A percentile compares a stretch with the other conserved stretches of the same genome.
Evolutionary conservation across 306 rosid species (phyloP).

Genomic region (Cicer pinnatifidum): DNA sequence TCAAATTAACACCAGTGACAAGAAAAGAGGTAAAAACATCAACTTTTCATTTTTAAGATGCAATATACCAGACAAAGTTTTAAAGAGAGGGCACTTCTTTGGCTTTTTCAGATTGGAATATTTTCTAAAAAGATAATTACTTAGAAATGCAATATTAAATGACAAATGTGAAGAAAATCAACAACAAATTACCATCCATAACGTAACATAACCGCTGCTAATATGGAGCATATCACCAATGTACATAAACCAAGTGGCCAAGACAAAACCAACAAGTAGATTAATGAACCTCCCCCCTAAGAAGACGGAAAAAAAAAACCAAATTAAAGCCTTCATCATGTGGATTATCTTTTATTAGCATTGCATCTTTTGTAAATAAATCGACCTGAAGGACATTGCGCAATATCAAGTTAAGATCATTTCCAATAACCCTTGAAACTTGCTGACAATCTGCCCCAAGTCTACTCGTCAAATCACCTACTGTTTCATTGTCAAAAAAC

Average conservation of each 20-base stretch:
- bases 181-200: conserved; percentile 70
- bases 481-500: conserved; percentile 92
- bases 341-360: conserved; percentile 25
- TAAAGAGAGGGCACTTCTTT: conserved; percentile 21
- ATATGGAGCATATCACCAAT: conserved; percentile 67
- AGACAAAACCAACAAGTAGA: conserved; percentile 81
- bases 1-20: conserved; percentile 33
- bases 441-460: conserved; percentile 99
- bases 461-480: conserved; percentile 97
- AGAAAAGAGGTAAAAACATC: conserved; percentile 7
- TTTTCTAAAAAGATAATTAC: conserved; percentile 32
- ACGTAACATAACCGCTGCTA: conserved; percentile 74
- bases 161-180: conserved; percentile 39
- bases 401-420: conserved; percentile 90
- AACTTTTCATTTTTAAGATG: conserved; percentile 1
- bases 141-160: conserved; percentile 38
- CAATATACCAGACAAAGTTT: neutral
- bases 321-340: conserved; percentile 38
- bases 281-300: conserved; percentile 82
- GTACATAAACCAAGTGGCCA: conserved; percentile 92
- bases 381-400: conserved; percentile 89
- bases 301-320: conserved; percentile 37
- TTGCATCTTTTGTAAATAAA: conserved; percentile 34
- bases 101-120: conserved; percentile 31
- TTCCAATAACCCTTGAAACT: conserved; percentile 95